Evolutionary conservation across 2,329 filamentous ascomycete genomes (phyloP), one percentile per base, ranked within the genome.

Genomic region (Fusarium chaquense): DNA sequence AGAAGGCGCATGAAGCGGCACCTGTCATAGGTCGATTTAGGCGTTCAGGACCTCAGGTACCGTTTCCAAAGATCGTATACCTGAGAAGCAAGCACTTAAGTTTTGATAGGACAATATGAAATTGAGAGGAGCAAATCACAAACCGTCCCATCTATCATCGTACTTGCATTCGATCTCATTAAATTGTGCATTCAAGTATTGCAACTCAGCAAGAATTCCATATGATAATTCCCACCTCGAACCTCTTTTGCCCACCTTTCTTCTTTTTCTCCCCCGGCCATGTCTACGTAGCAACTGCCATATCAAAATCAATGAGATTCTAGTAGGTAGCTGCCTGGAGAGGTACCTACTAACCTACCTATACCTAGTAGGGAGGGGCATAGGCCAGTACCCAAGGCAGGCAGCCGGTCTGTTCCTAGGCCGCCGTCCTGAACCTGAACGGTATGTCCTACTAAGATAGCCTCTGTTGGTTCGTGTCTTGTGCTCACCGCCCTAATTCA

Each of bases 401-500:
- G 12, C 55, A n/a, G 24, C 55, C 41, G 67, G 52, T 63, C 67
- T 46, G 38, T 11, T 68, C 43, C 30, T 35, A 64, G 67, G 40
- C 67, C 67, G 33, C 20, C 28, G 47, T 22, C 45, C 32, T 58
- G 32, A 49, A n/a, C 20, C 9, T 18, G 16, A 16, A 22, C 5
- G 36, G n/a, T 40, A 30, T 30, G 28, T 26, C 22, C 22, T 26
- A 43, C 22, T 15, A 11, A 26, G 22, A 24, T 28, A 44, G 6
- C n/a, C 22, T 41, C 24, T 64, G 54, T 68, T 64, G 58, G 67
- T 40, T 63, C 44, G 33, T 24, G 51, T 44, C 22, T 38, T 35
- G n/a, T 20, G 40, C 44, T 64, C 62, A 70, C 67, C 67, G 67
- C 65, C 51, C 51, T 46, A 41, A 22, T 49, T 30, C 41, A 22